A percentile compares a stretch with the other conserved stretches of the same genome.
phyloP scores from a whole-genome alignment of 768 basidiomycete genomes.

The Boletus huronensis region DNA sequence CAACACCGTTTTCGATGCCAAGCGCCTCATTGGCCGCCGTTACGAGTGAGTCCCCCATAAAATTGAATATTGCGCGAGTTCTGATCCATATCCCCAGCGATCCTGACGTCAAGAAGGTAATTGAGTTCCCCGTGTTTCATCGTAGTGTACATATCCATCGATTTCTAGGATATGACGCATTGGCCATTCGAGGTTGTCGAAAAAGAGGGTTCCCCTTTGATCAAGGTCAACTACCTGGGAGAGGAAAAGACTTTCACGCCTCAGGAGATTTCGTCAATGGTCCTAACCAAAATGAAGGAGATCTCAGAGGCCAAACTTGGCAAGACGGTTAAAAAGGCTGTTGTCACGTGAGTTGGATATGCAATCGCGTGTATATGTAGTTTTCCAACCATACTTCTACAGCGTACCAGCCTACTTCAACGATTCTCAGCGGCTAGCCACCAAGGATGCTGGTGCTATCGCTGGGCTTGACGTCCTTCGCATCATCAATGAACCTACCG shows the following conservation, averaged over 20 bases:
- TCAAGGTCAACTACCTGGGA: constrained; percentile 92
- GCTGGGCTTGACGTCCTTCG: constrained; percentile 98
- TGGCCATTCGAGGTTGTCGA: constrained; percentile 98
- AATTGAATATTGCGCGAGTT: background rate
- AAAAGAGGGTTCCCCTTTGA: constrained; percentile 94
- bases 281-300: constrained; percentile 99
- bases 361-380: background rate
- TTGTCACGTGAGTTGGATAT: constrained; percentile 75
- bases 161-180: constrained; percentile 80
- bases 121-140: background rate
- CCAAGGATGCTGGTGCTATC: constrained; percentile 98
- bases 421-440: constrained; percentile 98
- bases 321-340: constrained; percentile 97
- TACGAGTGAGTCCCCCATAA: constrained; percentile 65
- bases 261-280: constrained; percentile 99
- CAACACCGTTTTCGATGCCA: constrained; percentile 99
- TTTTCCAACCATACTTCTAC: constrained; percentile 1
- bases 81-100: constrained; percentile 48
- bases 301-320: constrained; percentile 99
- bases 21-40: constrained; percentile 96
- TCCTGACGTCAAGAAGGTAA: constrained; percentile 87
- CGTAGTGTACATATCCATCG: background rate
- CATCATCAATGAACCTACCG: constrained; percentile 99
- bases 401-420: constrained; percentile 99
- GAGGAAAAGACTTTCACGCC: constrained; percentile 97